These are phyloP conservation scores for Cladorrhinum sp. DNA, from an alignment of 2,329 filamentous ascomycete genomes.

Conservation along the genomic window DNA sequence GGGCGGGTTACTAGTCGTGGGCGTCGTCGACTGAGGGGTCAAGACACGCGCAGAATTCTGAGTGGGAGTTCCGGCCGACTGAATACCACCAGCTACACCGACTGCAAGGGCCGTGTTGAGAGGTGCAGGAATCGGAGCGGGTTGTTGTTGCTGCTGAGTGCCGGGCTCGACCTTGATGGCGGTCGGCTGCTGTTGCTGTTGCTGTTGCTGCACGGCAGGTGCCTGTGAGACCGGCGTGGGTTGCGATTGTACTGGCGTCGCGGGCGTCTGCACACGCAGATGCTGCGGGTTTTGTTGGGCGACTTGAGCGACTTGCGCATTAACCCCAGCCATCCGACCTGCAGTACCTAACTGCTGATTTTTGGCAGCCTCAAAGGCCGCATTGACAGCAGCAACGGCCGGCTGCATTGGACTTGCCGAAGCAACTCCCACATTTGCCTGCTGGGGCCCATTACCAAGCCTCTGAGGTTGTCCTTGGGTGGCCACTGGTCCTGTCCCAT, in stretches of 20 bases:
- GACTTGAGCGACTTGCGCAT: constrained; percentile 18
- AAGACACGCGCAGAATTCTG: constrained; percentile 47
- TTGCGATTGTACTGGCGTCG: constrained; percentile 22
- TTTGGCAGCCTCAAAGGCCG: constrained; percentile 46
- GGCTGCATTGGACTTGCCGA: constrained; percentile 23
- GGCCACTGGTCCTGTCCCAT: constrained; percentile 19
- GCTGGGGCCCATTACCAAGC: neutral
- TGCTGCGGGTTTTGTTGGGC: constrained; percentile 20
- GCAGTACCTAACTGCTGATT: constrained; percentile 38
- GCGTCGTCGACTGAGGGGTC: constrained; percentile 47
- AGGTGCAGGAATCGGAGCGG: constrained; percentile 35
- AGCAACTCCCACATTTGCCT: constrained; percentile 24
- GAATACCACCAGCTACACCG: constrained; percentile 36
- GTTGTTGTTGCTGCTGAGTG: constrained; percentile 28
- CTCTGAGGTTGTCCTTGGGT: constrained; percentile 4
- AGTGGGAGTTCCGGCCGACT: constrained; percentile 46
- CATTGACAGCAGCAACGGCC: constrained; percentile 40
- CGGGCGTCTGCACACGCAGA: constrained; percentile 17
- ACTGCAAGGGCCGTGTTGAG: constrained; percentile 48
- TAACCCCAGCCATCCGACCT: constrained; percentile 26
- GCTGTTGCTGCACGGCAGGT: constrained; percentile 22
- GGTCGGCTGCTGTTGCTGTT: constrained; percentile 25
- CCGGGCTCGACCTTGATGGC: constrained; percentile 39
- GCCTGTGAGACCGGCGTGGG: constrained; percentile 19
- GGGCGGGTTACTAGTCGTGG: constrained; percentile 35